Percentiles rank a stretch among this genome's conserved stretches.
Conservation (phyloP, 1,139 yeast species). For the Candida sojae region DNA sequence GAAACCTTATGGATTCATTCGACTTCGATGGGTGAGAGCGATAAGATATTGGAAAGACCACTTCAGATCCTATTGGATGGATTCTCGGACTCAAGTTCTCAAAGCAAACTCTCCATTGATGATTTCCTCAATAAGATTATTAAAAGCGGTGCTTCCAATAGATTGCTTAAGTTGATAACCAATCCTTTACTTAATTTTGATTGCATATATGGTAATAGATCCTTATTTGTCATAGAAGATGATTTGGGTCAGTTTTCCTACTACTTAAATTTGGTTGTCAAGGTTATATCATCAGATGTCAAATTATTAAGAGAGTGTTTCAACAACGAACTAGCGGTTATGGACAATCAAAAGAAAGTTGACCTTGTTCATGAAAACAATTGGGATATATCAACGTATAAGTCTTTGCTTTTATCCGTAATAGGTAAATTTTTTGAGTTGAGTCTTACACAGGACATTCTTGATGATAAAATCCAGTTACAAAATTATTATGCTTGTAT, state of each 20-base stretch:
- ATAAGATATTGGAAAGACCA: slow-evolving; percentile 58
- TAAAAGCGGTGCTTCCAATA: slow-evolving; percentile 56
- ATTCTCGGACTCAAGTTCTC: slow-evolving; percentile 41
- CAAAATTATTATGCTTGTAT: slow-evolving; percentile 30
- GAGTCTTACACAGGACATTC: slow-evolving; percentile 27
- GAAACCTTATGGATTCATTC: slow-evolving; percentile 65
- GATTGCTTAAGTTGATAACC: slow-evolving; percentile 58
- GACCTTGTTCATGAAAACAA: slow-evolving; percentile 35
- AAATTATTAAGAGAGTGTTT: slow-evolving; percentile 47
- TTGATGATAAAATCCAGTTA: slow-evolving; percentile 19
- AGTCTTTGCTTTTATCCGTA: slow-evolving; percentile 51
- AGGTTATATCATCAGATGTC: slow-evolving; percentile 48
- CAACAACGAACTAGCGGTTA: slow-evolving; percentile 55
- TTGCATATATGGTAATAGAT: slow-evolving; percentile 25
- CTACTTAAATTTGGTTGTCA: slow-evolving; percentile 51
- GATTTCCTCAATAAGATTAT: slow-evolving; percentile 59
- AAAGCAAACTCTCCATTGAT: slow-evolving; percentile 46
- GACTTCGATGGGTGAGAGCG: slow-evolving; percentile 39
- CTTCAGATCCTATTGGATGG: slow-evolving; percentile 71
- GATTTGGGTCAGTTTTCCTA: slow-evolving; percentile 65
- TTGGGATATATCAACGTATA: slow-evolving; percentile 66
- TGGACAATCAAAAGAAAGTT: slow-evolving; percentile 46
- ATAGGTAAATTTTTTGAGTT: slow-evolving; percentile 45
- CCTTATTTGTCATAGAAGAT: slow-evolving; percentile 31
- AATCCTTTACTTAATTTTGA: slow-evolving; percentile 48